Base-by-base conservation (phyloP, 2,329 filamentous ascomycete species). In the Calcarisporium arbuscula region DNA sequence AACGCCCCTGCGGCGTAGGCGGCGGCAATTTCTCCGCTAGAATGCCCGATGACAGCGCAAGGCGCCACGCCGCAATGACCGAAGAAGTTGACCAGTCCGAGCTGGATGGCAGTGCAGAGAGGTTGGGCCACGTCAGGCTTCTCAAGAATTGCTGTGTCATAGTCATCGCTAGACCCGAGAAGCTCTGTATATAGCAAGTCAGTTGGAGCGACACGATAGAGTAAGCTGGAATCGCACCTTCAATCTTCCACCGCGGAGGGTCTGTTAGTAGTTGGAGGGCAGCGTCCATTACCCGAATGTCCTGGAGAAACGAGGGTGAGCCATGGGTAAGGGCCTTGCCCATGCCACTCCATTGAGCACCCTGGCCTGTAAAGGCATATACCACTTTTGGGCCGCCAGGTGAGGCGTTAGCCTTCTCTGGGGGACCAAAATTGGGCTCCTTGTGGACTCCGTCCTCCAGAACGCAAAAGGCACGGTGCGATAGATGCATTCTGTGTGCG, bases 21-120 rank as follows among this genome's bases (percentile, higher is more conserved):
- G n/a, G 62, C 62, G 5, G 47, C 59, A 26, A 67, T 66, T 35
- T 68, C 64, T 18, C 64, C 64, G 30, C 50, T 56, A 0, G 61
- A 65, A 39, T 68, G 64, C 2, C 64, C 61, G 5, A 50, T 47
- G 1, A 64, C 61, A 8, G 51, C 56, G 2, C 40, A 16, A 2
- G 62, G 60, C 11, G 32, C 34, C 12, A 68, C 52, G 2, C 50
- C 51, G 55, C 59, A 65, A 8, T 57, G 56, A 28, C 53, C 32
- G 5, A 70, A 45, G 6, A 69, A 46, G 18, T 62, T 54, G 2
- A 59, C 53, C 8, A 69, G 39, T 2, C 59, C 58, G 4, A 71
- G 47, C 41, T 70, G 67, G 4, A 70, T 37, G 0, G 64, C 60
- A 0, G 62, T 64, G 39, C 53, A 61, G 4, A 47, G 22, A 43